These are phyloP conservation scores for Neurospora crassa DNA, from an alignment of 2,329 filamentous ascomycete species.

Conservation along the genomic window DNA sequence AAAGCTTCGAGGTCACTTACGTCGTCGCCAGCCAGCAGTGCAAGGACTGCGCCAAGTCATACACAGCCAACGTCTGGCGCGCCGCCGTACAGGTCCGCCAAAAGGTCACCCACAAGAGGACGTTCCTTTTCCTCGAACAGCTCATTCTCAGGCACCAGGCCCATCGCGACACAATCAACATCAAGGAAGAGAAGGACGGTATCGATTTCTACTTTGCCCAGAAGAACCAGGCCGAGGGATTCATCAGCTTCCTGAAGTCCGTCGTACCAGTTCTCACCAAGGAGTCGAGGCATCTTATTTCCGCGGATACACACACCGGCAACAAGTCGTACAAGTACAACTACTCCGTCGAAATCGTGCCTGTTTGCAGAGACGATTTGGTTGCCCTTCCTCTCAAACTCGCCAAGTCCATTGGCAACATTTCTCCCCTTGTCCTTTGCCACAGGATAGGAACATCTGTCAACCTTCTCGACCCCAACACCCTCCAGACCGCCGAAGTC, in stretches of 20 bases:
- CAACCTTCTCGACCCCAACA: slow-evolving; percentile 82
- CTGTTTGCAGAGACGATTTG: slow-evolving; percentile 94
- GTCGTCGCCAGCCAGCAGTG: slow-evolving; percentile 88
- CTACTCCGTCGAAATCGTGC: slow-evolving; percentile 80
- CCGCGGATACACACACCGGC: slow-evolving; percentile 82
- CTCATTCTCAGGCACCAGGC: slow-evolving; percentile 90
- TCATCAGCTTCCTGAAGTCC: slow-evolving; percentile 69
- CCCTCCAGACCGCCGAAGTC: slow-evolving; percentile 83
- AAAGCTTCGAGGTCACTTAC: slow-evolving; percentile 91
- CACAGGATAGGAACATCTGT: slow-evolving; percentile 81
- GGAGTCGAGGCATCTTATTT: slow-evolving; percentile 63
- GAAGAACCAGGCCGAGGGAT: slow-evolving; percentile 76
- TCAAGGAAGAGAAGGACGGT: slow-evolving; percentile 92
- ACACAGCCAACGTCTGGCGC: slow-evolving; percentile 92
- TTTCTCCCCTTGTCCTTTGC: slow-evolving; percentile 75
- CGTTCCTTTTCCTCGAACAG: slow-evolving; percentile 68
- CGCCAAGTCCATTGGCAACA: slow-evolving; percentile 80
- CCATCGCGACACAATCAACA: slow-evolving; percentile 90
- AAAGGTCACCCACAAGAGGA: slow-evolving; percentile 91
- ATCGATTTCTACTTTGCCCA: slow-evolving; percentile 92
- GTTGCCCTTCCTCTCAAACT: slow-evolving; percentile 87
- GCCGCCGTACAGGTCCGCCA: slow-evolving; percentile 91
- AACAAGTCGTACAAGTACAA: slow-evolving; percentile 92
- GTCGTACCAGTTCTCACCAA: slow-evolving; percentile 55
- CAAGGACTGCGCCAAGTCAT: slow-evolving; percentile 89